A percentile compares a stretch with the other conserved stretches of the same genome.
phyloP scores from a whole-genome alignment of 495 filamentous ascomycete genomes.

The Hyaloscypha hepaticicola region DNA sequence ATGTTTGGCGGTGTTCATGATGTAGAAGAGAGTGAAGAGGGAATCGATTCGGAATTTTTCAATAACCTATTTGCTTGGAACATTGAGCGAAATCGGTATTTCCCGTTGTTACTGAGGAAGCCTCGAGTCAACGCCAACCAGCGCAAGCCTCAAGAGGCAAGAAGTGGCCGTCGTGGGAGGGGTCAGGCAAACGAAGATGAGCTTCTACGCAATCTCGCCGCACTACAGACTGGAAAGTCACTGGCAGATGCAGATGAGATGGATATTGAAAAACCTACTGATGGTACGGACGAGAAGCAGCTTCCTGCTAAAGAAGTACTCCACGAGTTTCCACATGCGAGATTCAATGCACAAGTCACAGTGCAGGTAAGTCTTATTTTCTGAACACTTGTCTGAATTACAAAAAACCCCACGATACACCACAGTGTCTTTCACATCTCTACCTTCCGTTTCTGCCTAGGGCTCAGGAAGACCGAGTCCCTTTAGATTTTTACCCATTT shows the following conservation, averaged over 20 bases:
- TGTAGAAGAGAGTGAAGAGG: constrained; percentile 90
- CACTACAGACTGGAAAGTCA: constrained; percentile 67
- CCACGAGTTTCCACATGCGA: constrained; percentile 78
- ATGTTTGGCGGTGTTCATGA: constrained; percentile 94
- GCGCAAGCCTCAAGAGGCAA: constrained; percentile 54
- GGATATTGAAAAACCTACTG: constrained; percentile 48
- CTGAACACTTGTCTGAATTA: too few species aligned
- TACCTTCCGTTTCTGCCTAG: neutral
- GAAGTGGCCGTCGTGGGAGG: constrained; percentile 63
- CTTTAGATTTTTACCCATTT: neutral
- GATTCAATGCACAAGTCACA: constrained; percentile 87
- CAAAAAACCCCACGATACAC: too few species aligned
- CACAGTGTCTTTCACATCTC: neutral
- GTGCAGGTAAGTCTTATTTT: constrained; percentile 62
- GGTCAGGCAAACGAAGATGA: constrained; percentile 88
- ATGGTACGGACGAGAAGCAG: constrained; percentile 48
- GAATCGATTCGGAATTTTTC: constrained; percentile 95
- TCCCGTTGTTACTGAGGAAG: constrained; percentile 74
- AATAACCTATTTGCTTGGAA: constrained; percentile 88
- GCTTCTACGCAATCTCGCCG: constrained; percentile 76
- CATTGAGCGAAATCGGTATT: constrained; percentile 90
- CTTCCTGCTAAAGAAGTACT: constrained; percentile 52
- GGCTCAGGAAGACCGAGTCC: too few species aligned
- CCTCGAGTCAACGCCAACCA: constrained; percentile 58
- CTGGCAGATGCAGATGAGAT: constrained; percentile 56